Percentiles rank a stretch among this genome's conserved stretches.
Evolutionary conservation across 768 basidiomycete species (phyloP).

Genomic region (Tricholomella constricta): DNA sequence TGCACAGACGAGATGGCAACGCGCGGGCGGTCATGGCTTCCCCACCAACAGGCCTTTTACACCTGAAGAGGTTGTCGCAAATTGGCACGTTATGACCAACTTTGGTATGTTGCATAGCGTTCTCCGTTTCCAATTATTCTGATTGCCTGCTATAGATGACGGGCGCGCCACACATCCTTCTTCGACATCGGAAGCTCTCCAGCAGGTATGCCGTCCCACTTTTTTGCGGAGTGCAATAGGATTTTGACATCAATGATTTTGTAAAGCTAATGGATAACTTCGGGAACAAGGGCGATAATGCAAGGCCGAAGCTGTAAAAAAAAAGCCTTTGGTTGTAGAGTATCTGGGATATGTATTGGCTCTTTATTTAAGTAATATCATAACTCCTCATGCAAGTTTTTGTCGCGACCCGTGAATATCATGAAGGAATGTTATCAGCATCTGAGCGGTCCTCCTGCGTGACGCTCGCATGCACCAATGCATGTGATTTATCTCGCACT

Average conservation of each 20-base stretch:
- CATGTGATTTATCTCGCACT: slow-evolving; percentile 22
- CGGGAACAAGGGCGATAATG: slow-evolving; percentile 43
- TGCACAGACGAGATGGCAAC: slow-evolving; percentile 91
- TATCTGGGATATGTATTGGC: not conserved
- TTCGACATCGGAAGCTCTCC: slow-evolving; percentile 72
- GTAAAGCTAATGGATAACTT: slow-evolving; percentile 51
- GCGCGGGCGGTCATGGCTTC: slow-evolving; percentile 86
- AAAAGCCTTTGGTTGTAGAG: not conserved
- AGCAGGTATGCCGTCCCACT: slow-evolving; percentile 55
- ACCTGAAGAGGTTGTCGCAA: slow-evolving; percentile 77
- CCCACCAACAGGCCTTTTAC: slow-evolving; percentile 71
- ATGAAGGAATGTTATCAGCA: no score
- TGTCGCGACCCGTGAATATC: no score
- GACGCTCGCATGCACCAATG: not conserved
- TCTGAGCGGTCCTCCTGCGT: no score
- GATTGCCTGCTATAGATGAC: slow-evolving; percentile 51
- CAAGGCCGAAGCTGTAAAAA: slow-evolving; percentile 56
- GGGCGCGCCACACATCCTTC: slow-evolving; percentile 82
- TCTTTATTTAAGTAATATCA: slow-evolving; percentile 4
- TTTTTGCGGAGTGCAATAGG: slow-evolving; percentile 10
- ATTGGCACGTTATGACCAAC: slow-evolving; percentile 83
- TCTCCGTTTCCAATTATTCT: slow-evolving; percentile 1
- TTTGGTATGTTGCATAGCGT: slow-evolving; percentile 58
- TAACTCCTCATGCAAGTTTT: no score
- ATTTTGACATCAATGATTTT: not conserved